A percentile compares a stretch with the other conserved stretches of the same genome.
phyloP scores from a whole-genome alignment of 208 protist genomes.

The Leishmania turanica region DNA sequence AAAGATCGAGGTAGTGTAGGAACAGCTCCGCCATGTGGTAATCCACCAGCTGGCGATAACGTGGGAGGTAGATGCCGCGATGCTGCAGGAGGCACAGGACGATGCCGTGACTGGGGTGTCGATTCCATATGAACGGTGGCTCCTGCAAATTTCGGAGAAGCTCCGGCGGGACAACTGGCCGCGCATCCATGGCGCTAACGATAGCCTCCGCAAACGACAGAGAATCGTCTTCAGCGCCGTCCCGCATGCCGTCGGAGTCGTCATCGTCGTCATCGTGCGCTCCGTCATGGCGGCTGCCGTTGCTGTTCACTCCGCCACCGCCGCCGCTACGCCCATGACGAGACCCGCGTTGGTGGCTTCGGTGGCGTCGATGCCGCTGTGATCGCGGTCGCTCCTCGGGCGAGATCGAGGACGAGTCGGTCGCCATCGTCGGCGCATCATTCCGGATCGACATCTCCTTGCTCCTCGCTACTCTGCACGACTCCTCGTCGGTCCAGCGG shows the following conservation, averaged over 20 bases:
- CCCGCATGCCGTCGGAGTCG: neutral
- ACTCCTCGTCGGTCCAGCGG: conserved; percentile 30
- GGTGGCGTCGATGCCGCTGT: neutral
- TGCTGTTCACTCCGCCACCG: neutral
- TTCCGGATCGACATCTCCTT: neutral
- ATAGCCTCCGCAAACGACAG: conserved; percentile 30
- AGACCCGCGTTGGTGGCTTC: neutral
- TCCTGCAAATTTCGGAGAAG: conserved; percentile 38
- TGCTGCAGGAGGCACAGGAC: conserved; percentile 60
- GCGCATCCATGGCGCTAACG: conserved; percentile 35
- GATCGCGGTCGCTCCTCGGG: neutral
- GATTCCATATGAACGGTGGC: conserved; percentile 45
- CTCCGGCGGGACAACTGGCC: conserved; percentile 60
- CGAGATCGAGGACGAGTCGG: neutral
- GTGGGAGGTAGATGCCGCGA: conserved; percentile 62
- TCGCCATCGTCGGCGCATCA: neutral
- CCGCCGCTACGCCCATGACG: neutral
- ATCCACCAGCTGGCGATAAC: conserved; percentile 61
- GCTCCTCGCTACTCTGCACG: too few species aligned
- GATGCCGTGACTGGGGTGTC: conserved; percentile 64
- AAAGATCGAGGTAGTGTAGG: conserved; percentile 70
- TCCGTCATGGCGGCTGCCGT: neutral
- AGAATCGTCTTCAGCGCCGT: neutral
- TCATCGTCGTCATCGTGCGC: neutral
- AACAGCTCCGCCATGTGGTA: conserved; percentile 88